Evolutionary conservation across 192 early-diverging fungal species (phyloP).

Genomic region (Backusella macrospora): DNA sequence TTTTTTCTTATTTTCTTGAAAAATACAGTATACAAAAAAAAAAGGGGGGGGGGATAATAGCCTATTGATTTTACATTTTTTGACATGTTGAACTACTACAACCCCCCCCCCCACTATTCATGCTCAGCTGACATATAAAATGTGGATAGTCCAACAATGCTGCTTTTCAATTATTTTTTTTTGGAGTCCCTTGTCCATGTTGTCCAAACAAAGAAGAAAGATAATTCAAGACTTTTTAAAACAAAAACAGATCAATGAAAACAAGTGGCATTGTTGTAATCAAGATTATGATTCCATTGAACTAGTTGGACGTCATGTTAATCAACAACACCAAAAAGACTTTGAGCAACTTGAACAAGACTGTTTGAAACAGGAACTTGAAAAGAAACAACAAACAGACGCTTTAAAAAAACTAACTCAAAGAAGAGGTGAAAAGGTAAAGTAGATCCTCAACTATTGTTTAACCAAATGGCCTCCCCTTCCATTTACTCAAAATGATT

Average conservation of each 20-base stretch:
- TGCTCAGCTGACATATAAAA: too few species aligned
- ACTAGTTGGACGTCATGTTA: constrained; percentile 15
- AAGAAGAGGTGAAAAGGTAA: constrained; percentile 31
- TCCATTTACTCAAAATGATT: not conserved
- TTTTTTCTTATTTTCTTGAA: too few species aligned
- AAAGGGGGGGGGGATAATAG: too few species aligned
- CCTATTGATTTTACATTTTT: too few species aligned
- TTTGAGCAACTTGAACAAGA: not conserved
- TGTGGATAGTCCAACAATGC: too few species aligned
- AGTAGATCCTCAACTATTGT: not conserved
- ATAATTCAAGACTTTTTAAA: constrained; percentile 21
- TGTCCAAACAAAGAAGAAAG: constrained; percentile 11
- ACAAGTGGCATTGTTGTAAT: constrained; percentile 11
- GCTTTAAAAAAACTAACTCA: constrained; percentile 1
- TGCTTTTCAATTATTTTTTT: too few species aligned
- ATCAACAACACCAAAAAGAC: not conserved
- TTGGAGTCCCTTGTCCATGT: constrained; percentile 1
- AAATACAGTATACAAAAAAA: too few species aligned
- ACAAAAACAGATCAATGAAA: not conserved
- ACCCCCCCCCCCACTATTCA: too few species aligned
- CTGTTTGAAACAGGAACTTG: not conserved
- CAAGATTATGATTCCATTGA: not conserved
- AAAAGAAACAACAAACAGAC: constrained; percentile 3
- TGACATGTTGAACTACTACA: too few species aligned
- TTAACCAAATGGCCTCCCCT: not conserved